Conservation (phyloP, 139 green algal genomes). For the Trebouxia sp. region DNA sequence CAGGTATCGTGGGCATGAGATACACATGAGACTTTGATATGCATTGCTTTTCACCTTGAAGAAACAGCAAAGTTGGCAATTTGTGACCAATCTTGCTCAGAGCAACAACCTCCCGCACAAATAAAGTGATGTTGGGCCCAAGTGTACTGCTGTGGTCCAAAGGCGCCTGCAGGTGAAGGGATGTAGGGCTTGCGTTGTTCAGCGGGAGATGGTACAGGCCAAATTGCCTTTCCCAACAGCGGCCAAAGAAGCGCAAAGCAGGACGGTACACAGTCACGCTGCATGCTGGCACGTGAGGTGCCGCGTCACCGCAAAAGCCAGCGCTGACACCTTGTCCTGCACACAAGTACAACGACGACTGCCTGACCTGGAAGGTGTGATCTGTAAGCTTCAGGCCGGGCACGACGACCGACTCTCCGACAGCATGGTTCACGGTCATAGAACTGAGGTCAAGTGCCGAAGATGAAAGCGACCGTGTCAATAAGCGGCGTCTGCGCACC, state of each 20-base stretch:
- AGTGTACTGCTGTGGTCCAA: conserved; percentile 65
- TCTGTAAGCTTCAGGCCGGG: conserved; percentile 66
- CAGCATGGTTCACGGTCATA: background rate
- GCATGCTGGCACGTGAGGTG: no score
- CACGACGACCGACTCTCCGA: conserved; percentile 12
- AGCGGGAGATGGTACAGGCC: no score
- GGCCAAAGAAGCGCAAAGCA: background rate
- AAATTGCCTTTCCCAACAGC: background rate
- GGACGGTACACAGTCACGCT: no score
- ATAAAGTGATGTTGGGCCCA: conserved; percentile 64
- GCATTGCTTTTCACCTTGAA: conserved; percentile 67
- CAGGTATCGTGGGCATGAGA: background rate
- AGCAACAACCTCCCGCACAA: conserved; percentile 68
- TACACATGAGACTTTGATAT: background rate
- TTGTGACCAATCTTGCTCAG: conserved; percentile 38
- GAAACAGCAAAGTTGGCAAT: conserved; percentile 78
- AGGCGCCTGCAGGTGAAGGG: conserved; percentile 49
- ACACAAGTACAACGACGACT: no score
- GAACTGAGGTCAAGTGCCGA: no score
- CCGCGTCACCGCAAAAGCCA: no score
- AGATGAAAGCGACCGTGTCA: no score
- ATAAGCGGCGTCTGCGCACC: no score
- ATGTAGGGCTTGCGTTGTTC: no score
- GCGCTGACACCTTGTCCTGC: no score
- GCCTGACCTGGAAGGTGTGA: conserved; percentile 49